These are phyloP conservation scores for Colletotrichum australisinense DNA, from an alignment of 2,329 filamentous ascomycete species.

Conservation along the genomic window DNA sequence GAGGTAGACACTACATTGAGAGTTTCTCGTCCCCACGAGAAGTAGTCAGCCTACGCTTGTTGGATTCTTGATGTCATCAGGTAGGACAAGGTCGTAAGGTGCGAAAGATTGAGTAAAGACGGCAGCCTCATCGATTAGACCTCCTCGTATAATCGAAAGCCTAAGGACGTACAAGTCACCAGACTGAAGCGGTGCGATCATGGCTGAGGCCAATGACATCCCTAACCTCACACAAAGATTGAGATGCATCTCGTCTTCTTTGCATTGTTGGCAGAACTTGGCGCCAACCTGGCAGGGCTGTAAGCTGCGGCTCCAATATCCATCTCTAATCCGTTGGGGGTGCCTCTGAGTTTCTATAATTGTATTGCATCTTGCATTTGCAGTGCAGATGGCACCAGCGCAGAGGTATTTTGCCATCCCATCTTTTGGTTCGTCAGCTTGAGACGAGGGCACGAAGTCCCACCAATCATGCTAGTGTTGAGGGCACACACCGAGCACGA, in stretches of 20 bases:
- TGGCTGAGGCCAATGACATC: conserved; percentile 14
- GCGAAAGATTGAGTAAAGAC: neutral
- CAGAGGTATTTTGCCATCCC: neutral
- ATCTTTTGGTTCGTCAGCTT: conserved; percentile 21
- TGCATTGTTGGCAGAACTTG: conserved; percentile 28
- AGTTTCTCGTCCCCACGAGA: neutral
- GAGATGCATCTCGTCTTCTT: conserved; percentile 34
- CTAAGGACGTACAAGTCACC: conserved; percentile 19
- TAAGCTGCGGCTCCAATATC: conserved; percentile 32
- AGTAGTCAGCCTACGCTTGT: neutral
- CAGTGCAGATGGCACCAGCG: conserved; percentile 18
- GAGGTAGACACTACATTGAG: neutral
- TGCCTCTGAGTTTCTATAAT: conserved; percentile 28
- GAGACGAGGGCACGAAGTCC: conserved; percentile 1
- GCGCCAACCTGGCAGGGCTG: conserved; percentile 28
- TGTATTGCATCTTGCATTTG: conserved; percentile 26
- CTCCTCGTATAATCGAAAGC: conserved; percentile 24
- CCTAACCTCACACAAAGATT: conserved; percentile 14
- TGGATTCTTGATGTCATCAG: conserved; percentile 6
- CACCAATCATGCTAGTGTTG: conserved; percentile 19
- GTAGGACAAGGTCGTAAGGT: neutral
- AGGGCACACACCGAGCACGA: neutral
- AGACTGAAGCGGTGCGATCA: conserved; percentile 25
- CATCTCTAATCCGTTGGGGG: neutral
- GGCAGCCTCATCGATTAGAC: conserved; percentile 1